Evolutionary conservation across 257 asterid genomes (phyloP), one percentile per base, ranked within the genome.

Genomic region (Orobanche coerulescens): DNA sequence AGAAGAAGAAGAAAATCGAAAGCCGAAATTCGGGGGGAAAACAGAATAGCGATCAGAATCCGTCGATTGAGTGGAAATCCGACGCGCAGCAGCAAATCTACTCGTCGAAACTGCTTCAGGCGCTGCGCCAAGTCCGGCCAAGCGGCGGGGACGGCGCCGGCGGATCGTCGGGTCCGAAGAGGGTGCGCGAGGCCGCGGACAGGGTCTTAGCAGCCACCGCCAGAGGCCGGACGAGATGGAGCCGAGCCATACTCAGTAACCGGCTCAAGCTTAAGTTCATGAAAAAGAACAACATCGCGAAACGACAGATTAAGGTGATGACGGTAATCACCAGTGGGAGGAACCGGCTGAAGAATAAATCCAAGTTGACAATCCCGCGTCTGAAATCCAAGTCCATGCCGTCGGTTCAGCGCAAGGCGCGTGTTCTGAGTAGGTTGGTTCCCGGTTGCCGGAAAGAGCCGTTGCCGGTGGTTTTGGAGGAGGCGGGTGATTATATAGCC

Each of bases 381-480:
- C 71, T 88, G 76, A 84, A 72, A 51, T 63, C 82, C 46, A 81
- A 82, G 78, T 79, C 81, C 3, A 13, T 88, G 31, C 95, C 96
- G 43, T 81, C 88, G 4, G 73, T 91, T 25, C 94, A 91, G 80
- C 81, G 95, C 37, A 91, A 88, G 69, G 85, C 83, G 59, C 74
- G 91, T 1, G 81, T 82, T n/a, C 71, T 91, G 19, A 75, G 98
- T 31, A 67, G 90, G 69, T 65, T 91, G 73, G 94, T 91, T 71
- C 98, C 98, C 57, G 98, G 98, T 39, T 91, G 98, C 84, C 73
- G 93, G 79, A 84, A 81, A 73, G 80, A 91, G 72, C 69, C 98
- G 46, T 62, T 85, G 71, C 98, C 96, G 66, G 95, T 91, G 64
- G 84, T 91, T 54, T 58, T 91, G 58, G 98, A 91, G 69, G 98